Evolutionary conservation across 805 yeast species (phyloP).

Genomic region (Pichia scutulata): DNA sequence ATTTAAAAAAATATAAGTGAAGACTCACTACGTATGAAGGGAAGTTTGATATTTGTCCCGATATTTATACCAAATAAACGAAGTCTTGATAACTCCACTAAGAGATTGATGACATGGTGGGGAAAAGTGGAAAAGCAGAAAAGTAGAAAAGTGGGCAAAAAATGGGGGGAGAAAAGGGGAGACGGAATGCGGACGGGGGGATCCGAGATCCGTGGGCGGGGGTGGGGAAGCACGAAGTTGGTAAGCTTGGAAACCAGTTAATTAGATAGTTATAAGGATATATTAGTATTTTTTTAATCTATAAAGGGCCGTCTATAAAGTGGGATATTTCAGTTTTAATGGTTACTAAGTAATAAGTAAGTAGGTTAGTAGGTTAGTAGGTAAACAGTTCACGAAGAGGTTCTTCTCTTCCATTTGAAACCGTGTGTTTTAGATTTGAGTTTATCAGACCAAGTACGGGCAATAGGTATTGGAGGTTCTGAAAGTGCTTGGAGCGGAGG

Average conservation of each 20-base stretch:
- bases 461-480: not conserved
- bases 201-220: not conserved
- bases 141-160: not conserved
- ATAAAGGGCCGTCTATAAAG: not conserved
- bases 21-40: too few species aligned
- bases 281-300: too few species aligned
- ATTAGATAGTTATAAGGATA: too few species aligned
- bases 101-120: not conserved
- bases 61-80: not conserved
- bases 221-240: not conserved
- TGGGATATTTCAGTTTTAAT: too few species aligned
- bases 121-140: not conserved
- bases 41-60: not conserved
- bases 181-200: not conserved
- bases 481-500: not conserved
- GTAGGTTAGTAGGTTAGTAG: not conserved
- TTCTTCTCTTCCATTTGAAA: conserved; percentile 24
- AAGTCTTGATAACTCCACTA: not conserved
- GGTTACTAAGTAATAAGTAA: too few species aligned
- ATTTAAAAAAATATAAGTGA: too few species aligned
- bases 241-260: not conserved
- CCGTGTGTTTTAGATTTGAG: conserved; percentile 16
- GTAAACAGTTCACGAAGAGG: too few species aligned
- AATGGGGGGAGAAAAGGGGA: not conserved
- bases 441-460: not conserved